Percentiles rank a stretch among this genome's conserved stretches.
Evolutionary conservation across 108 stramenopile species (phyloP).

Genomic region (Skeletonema menzelii): DNA sequence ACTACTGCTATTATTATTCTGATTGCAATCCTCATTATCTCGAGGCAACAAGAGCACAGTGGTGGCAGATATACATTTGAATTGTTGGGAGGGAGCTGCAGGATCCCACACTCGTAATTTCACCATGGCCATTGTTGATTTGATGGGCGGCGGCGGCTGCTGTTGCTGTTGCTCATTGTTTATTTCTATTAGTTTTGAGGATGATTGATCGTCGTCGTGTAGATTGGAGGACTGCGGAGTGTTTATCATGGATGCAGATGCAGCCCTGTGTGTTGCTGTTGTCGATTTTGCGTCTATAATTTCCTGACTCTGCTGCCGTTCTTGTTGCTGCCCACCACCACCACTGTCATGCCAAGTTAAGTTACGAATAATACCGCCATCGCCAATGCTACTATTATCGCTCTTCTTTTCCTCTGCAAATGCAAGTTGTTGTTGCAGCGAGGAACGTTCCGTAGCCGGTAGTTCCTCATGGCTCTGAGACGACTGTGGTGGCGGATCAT

Average conservation of each 20-base stretch:
- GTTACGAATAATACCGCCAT: neutral
- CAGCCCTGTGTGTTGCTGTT: neutral
- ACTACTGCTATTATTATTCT: neutral
- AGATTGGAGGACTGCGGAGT: neutral
- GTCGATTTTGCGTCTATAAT: neutral
- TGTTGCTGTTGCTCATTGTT: neutral
- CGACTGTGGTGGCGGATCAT: neutral
- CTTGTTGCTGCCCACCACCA: neutral
- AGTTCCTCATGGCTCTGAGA: neutral
- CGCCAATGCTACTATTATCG: neutral
- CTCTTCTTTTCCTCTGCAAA: neutral
- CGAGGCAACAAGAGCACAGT: neutral
- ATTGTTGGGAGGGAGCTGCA: neutral
- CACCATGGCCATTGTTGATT: constrained; percentile 18
- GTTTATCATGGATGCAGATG: neutral
- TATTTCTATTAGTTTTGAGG: no score
- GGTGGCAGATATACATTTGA: constrained; percentile 4
- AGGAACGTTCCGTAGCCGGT: no score
- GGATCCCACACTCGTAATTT: constrained; percentile 20
- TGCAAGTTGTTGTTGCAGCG: neutral
- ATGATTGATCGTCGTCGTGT: no score
- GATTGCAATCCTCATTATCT: neutral
- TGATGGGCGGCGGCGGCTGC: neutral
- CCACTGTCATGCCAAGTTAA: neutral
- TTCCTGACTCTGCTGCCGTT: neutral